Base-by-base conservation (phyloP, 1,139 yeast genomes). In the Pichia sp. region DNA sequence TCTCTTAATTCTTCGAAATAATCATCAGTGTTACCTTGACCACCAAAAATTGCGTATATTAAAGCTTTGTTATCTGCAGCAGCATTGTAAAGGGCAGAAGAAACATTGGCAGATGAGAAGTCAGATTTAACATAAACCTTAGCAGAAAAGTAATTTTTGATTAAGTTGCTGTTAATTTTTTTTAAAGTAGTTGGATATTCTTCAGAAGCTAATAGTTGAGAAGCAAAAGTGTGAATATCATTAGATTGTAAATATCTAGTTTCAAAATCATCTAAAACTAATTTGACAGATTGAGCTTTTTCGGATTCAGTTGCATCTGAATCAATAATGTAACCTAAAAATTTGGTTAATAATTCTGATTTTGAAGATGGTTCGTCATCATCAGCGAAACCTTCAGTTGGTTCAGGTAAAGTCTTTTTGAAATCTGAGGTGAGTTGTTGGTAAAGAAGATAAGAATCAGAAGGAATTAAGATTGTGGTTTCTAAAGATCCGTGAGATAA, bases 21-120 rank as follows among this genome's bases (percentile, higher is more conserved):
- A 62, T 91, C 97, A 60, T 93, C 97, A 39, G 95, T 81, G 68
- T 87, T 89, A 68, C 99, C 99, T 71, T 91, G 99, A 57, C 99
- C 99, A 63, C 99, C 98, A 57, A 91, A 91, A 51, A 91, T 80
- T 49, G 96, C 95, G 48, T 75, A 78, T 45, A 88, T 65, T 48
- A 72, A 68, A 41, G 93, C 88, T 33, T 66, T 57, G 28, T 69
- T 66, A 37, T 70, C 66, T 22, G 74, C 63, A 44, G 69, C 68
- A 41, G 70, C 69, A 44, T 60, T 60, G 57, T 74, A 68, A 50
- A 77, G 66, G 42, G 78, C 85, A 25, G 91, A 76, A 21, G 89
- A 74, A 40, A 80, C 65, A 15, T 89, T 82, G 31, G 39, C 42
- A 15, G 48, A 27, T 18, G 36, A 27, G 32, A 50, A 52, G 13